Base-by-base conservation (phyloP, 768 basidiomycete genomes). In the Kockovaella imperatae region DNA sequence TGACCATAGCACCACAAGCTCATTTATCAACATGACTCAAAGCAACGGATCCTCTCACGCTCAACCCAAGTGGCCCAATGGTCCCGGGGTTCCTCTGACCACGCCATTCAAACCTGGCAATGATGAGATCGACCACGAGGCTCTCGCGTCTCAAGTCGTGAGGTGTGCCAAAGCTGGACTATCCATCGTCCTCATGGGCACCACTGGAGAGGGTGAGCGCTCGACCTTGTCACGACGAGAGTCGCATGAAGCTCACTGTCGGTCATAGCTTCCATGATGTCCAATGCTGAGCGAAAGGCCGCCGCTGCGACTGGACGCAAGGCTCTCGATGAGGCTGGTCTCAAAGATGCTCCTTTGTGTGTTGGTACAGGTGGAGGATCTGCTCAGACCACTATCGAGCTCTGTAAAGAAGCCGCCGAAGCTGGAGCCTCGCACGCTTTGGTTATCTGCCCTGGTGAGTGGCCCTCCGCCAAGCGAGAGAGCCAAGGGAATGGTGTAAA, bases 311-410 rank as follows among this genome's bases (percentile, higher is more conserved):
- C 83, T 32, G 83, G 84, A 1, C 77, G 86, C 20, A 69, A 80
- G 45, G 86, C 84, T 1, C 76, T 90, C 10, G 80, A 88, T 64
- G 75, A 78, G 45, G 80, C 82, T 52, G 83, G 84, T 2, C 84
- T 83, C 69, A 67, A 77, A 40, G 72, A 83, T 32, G 77, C 81
- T 32, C 69, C 83, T 13, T 77, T 90, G 35, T 80, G 89, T 50
- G 87, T 84, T 4, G 88, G 88, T 1, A 87, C 86, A 4, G 88
- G 88, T 1, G 83, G 83, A 1, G 84, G 81, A 52, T 86, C 84
- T 1, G 82, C 85, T 0, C 76, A 81, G 15, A 85, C 87, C 68
- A 87, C 86, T 28, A 77, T 79, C 70, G 70, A 76, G 62, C 76
- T 89, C 14, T 82, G 81, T 57, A 65, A 71, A 8, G 83, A 88